These are phyloP conservation scores for Orychophragmus violaceus DNA, from an alignment of 345 rosid species.

Conservation along the genomic window DNA sequence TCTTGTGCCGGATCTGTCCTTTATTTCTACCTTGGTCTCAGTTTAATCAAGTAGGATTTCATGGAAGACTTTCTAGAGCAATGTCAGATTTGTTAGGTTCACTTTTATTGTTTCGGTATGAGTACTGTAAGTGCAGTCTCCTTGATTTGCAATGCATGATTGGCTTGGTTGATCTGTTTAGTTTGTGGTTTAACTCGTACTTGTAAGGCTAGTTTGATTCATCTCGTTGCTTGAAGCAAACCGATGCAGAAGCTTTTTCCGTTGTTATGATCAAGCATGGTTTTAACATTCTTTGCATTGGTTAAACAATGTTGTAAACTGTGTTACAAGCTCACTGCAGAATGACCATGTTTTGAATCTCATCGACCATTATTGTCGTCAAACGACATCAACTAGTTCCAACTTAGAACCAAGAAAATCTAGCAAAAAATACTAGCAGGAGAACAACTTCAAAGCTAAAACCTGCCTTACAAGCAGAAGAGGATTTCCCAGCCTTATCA, in stretches of 20 bases:
- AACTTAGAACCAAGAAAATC: constrained; percentile 19
- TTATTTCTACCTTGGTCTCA: neutral
- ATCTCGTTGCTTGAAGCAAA: constrained; percentile 9
- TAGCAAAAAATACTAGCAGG: constrained; percentile 21
- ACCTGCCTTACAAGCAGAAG: constrained; percentile 25
- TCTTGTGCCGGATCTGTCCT: neutral
- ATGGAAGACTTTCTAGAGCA: constrained; percentile 9
- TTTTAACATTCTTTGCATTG: neutral
- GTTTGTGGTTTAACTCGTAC: neutral
- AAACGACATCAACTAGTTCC: neutral
- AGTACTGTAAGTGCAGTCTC: constrained; percentile 12
- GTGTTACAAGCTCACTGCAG: neutral
- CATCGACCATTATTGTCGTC: constrained; percentile 11
- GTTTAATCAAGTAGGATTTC: constrained; percentile 6
- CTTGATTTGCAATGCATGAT: constrained; percentile 5
- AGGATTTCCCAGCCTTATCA: constrained; percentile 19
- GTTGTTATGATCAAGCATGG: neutral
- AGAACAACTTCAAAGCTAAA: constrained; percentile 15
- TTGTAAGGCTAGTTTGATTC: constrained; percentile 4
- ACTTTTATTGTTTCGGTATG: constrained; percentile 6
- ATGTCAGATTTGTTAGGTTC: constrained; percentile 4
- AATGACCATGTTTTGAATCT: constrained; percentile 3
- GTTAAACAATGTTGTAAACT: neutral
- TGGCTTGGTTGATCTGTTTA: constrained; percentile 4
- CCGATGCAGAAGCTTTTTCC: neutral